Evolutionary conservation across 73 alveolate genomes (phyloP).

Genomic region (Breviolum minutum): DNA sequence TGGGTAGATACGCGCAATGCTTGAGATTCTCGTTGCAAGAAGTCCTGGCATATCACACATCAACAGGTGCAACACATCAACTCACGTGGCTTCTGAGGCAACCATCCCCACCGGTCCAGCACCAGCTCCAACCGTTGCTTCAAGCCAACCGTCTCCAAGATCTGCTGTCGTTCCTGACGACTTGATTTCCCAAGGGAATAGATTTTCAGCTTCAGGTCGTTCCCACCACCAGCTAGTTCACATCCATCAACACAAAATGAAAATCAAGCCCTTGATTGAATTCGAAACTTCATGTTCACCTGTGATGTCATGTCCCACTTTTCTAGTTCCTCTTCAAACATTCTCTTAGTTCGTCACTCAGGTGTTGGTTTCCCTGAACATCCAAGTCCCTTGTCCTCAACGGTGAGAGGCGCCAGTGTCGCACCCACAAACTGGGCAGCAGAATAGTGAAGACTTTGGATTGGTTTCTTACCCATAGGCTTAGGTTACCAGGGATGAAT

Average conservation of each 20-base stretch:
- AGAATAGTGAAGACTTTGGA: not conserved
- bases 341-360: too few species aligned
- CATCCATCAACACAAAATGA: too few species aligned
- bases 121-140: slow-evolving; percentile 56
- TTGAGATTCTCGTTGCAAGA: slow-evolving; percentile 50
- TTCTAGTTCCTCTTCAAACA: not conserved
- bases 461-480: too few species aligned
- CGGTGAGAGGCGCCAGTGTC: slow-evolving; percentile 35
- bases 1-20: slow-evolving; percentile 56
- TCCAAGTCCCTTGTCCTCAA: not conserved
- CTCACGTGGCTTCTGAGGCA: too few species aligned
- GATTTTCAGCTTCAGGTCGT: too few species aligned
- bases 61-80: too few species aligned
- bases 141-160: slow-evolving; percentile 22
- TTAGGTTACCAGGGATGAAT: too few species aligned
- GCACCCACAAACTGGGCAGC: slow-evolving; percentile 52
- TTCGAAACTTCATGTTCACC: not conserved
- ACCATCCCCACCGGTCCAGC: not conserved
- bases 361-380: not conserved
- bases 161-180: slow-evolving; percentile 67
- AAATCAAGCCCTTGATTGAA: not conserved
- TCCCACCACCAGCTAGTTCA: too few species aligned
- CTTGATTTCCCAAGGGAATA: not conserved
- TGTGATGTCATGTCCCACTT: not conserved
- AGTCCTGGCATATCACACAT: not conserved